phyloP scores from a whole-genome alignment of 139 green algal species.

The Ulvella scutata region DNA sequence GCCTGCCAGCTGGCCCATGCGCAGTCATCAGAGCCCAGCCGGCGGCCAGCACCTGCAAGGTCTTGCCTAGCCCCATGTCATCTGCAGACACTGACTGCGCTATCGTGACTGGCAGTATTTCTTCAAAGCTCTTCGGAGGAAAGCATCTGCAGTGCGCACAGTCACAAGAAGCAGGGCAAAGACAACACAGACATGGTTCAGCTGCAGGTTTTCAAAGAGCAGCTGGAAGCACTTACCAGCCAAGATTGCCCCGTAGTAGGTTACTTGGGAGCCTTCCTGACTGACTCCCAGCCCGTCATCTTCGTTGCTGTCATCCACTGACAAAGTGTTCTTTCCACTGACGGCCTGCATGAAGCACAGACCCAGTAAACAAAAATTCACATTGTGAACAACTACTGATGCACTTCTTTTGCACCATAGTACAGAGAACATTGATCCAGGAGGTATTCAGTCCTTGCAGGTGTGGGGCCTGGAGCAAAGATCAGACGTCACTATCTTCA shows the following conservation, averaged over 20 bases:
- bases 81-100: conserved; percentile 35
- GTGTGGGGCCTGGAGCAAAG: background rate
- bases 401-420: background rate
- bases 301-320: too few relatives aligned
- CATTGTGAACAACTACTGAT: background rate
- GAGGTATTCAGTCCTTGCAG: background rate
- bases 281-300: too few relatives aligned
- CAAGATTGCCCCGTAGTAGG: background rate
- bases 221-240: background rate
- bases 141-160: background rate
- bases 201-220: background rate
- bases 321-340: too few relatives aligned
- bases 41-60: conserved; percentile 59
- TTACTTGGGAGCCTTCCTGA: background rate
- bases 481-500: background rate
- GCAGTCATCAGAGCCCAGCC: conserved; percentile 42
- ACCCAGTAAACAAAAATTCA: background rate
- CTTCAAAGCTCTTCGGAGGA: background rate
- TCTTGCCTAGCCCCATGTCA: conserved; percentile 69
- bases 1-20: conserved; percentile 5
- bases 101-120: conserved; percentile 5
- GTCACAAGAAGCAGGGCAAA: too few relatives aligned
- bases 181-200: too few relatives aligned
- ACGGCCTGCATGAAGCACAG: too few relatives aligned
- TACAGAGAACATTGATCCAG: background rate